Base-by-base conservation (phyloP, 169 alveolate genomes). In the Babesia caballi region DNA sequence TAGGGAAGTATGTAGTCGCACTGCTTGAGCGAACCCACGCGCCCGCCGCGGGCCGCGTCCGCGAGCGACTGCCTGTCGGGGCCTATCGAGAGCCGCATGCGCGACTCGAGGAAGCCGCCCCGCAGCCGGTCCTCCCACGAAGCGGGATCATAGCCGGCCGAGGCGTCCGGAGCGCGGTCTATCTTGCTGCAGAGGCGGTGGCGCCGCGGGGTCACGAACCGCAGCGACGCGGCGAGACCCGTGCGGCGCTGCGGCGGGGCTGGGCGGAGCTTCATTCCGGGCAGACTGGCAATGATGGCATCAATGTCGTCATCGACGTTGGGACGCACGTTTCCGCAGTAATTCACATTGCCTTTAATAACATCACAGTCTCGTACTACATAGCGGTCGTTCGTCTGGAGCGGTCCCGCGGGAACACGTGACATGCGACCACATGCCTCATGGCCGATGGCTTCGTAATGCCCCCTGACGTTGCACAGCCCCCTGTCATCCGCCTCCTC, bases 1-100 rank as follows among this genome's bases (percentile, higher is more conserved):
- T 15, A 28, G 15, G 73, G 73, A 5, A 63, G 15, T 8, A 63
- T 25, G 47, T 47, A 63, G 25, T 63, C 73, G 33, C 73, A 63
- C 30, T 36, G 61, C 73, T 63, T 63, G 44, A 63, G 12, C 21
- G 73, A 63, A 7, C 73, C 73, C 17, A 25, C 73, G 27, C 28
- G 6, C 49, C 36, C 46, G 28, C 50, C 15, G 32, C 19, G 32
- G 42, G 14, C 4, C 14, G 47, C 23, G 27, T 14, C 17, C 4
- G 23, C 51, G 21, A 14, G 30, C 0, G n/a, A 19, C 12, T 40
- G 35, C 4, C 32, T 11, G 38, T 50, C 33, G 28, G 25, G 28
- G 28, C 28, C 67, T 8, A n/a, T 21, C 35, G 53, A 33, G 19
- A 67, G 51, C 49, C 50, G 17, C 78, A 67, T 67, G 3, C 47